Evolutionary conservation across 1,284 basidiomycete genomes (phyloP).

Genomic region (Marasmius oreades): DNA sequence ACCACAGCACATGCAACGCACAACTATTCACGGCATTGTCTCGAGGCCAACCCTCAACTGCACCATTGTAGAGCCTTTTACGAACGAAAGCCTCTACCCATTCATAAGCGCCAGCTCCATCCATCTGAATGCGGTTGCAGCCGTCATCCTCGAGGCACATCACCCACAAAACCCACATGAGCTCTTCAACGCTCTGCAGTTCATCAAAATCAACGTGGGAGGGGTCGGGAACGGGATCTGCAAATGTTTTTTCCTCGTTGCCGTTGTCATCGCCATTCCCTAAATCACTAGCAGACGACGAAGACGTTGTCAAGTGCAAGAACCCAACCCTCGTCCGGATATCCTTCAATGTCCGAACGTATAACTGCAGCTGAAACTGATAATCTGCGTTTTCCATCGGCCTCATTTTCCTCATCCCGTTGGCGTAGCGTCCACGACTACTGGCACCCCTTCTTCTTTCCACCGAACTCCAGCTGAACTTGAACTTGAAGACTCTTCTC

Average conservation of each 20-base stretch:
- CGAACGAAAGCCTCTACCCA: constrained; percentile 47
- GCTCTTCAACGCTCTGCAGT: constrained; percentile 24
- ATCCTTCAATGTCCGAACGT: constrained; percentile 35
- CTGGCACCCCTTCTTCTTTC: constrained; percentile 48
- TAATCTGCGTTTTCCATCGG: constrained; percentile 25
- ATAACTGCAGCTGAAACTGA: constrained; percentile 43
- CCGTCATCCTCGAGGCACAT: constrained; percentile 78
- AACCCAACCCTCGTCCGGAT: constrained; percentile 22
- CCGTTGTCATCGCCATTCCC: constrained; percentile 16
- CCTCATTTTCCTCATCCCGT: not conserved
- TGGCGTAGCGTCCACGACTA: constrained; percentile 16
- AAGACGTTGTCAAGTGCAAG: constrained; percentile 16
- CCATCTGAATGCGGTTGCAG: constrained; percentile 61
- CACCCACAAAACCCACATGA: constrained; percentile 56
- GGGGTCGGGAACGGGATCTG: not conserved
- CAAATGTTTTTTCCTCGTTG: constrained; percentile 13
- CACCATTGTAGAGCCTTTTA: constrained; percentile 38
- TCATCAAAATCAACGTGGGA: not conserved
- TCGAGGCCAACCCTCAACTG: constrained; percentile 50
- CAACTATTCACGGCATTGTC: constrained; percentile 48
- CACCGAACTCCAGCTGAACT: constrained; percentile 58
- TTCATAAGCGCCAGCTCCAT: constrained; percentile 42
- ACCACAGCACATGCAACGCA: constrained; percentile 64
- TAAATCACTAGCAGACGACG: too few species aligned
- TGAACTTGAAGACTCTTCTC: constrained; percentile 52